A percentile compares a stretch with the other conserved stretches of the same genome.
These are phyloP conservation scores for Vaccinium darrowii DNA, from an alignment of 148 eudicot genomes.

Conservation along the genomic window DNA sequence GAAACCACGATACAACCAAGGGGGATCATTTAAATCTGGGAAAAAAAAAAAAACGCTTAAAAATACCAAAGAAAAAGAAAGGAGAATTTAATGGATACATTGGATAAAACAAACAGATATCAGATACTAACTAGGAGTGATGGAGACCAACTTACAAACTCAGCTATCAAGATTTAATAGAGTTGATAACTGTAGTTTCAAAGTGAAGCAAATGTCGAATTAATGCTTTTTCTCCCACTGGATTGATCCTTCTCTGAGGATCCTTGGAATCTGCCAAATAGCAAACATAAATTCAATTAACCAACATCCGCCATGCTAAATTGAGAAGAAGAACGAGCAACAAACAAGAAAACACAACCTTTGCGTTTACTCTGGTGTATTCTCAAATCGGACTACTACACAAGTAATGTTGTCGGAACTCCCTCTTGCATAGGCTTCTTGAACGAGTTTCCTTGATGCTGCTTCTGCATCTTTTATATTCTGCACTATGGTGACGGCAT, in stretches of 20 bases:
- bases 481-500: conserved; percentile 66
- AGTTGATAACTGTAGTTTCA: background rate
- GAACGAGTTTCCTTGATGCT: conserved; percentile 63
- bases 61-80: background rate
- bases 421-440: conserved; percentile 64
- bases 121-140: background rate
- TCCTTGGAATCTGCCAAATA: conserved; percentile 14
- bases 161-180: conserved; percentile 1
- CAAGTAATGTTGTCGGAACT: conserved; percentile 87
- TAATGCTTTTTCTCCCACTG: background rate
- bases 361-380: background rate
- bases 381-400: conserved; percentile 62
- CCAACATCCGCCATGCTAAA: background rate
- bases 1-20: background rate
- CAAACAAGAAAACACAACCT: conserved; percentile 7
- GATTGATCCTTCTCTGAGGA: conserved; percentile 1
- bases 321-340: background rate
- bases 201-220: background rate
- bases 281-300: background rate
- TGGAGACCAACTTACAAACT: background rate
- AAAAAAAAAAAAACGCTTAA: background rate
- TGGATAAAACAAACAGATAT: background rate
- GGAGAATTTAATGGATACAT: background rate
- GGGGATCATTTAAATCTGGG: background rate
- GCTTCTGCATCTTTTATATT: conserved; percentile 61